phyloP scores from a whole-genome alignment of 2,329 filamentous ascomycete genomes.

The Beauveria sp. region DNA sequence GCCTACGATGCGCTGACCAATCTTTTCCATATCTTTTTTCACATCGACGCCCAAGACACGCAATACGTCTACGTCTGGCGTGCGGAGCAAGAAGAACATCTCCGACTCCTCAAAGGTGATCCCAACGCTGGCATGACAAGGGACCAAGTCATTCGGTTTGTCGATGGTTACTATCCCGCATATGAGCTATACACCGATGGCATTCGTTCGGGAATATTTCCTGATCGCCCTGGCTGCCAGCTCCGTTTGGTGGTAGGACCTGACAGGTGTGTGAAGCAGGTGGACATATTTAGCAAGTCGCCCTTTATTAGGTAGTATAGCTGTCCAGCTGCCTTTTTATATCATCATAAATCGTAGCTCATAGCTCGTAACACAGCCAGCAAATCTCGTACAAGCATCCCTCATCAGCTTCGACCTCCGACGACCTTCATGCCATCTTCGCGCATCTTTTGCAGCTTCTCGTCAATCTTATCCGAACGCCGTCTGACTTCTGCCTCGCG shows the following conservation, averaged over 20 bases:
- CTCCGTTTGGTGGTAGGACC: conserved; percentile 54
- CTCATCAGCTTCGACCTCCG: conserved; percentile 27
- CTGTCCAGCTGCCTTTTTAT: neutral
- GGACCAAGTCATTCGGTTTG: conserved; percentile 70
- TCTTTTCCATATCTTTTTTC: conserved; percentile 46
- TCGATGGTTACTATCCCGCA: conserved; percentile 60
- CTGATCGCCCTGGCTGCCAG: conserved; percentile 43
- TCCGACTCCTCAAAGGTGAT: conserved; percentile 56
- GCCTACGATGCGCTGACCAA: conserved; percentile 43
- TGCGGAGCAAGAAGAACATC: conserved; percentile 65
- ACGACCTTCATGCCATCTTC: conserved; percentile 50
- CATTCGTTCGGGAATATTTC: conserved; percentile 50
- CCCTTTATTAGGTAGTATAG: neutral
- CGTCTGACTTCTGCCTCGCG: conserved; percentile 47
- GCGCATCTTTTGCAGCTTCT: conserved; percentile 47
- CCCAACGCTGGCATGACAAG: conserved; percentile 65
- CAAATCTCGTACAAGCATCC: neutral
- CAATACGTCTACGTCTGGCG: conserved; percentile 80
- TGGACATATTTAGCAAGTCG: conserved; percentile 31
- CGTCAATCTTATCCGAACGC: conserved; percentile 46
- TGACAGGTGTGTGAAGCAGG: conserved; percentile 52
- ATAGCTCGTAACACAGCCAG: conserved; percentile 1
- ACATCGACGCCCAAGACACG: conserved; percentile 62
- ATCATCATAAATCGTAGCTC: conserved; percentile 7
- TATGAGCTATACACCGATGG: conserved; percentile 62